Base-by-base conservation (phyloP, 345 rosid species). In the Gossypium sturtianum region DNA sequence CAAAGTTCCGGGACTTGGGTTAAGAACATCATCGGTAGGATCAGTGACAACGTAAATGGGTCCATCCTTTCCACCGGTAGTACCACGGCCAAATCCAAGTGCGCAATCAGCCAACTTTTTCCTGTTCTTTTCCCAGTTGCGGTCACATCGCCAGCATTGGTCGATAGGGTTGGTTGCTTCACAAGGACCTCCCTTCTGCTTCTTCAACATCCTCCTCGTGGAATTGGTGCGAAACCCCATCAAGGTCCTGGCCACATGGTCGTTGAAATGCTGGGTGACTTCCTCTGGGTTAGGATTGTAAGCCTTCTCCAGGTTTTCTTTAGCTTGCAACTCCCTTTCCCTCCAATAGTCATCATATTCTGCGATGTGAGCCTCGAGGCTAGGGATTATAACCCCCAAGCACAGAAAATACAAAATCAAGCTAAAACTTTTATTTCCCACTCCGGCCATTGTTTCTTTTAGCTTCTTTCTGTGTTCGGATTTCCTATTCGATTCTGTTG, bases 111-210 rank as follows among this genome's bases (percentile, higher is more conserved):
- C 90, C 1, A 94, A 83, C 75, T 20, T 87, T 80, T 84, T 77
- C 53, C 97, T 85, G 70, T 89, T 77, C 9, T 63, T 56, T 3
- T 82, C 86, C 97, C 98, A 94, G 15, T 88, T 77, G 2, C 76
- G 47, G 73, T 86, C 79, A 74, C 98, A 94, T 57, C 98, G 85
- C 97, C 94, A 94, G 66, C 98, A 92, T 71, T 85, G 76, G 74
- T 94, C 97, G 9, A 94, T 92, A 0, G 98, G 98, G 82, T 94
- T 94, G 25, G 90, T 82, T 49, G 93, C 94, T 52, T 52, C 9
- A 80, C 98, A 94, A 13, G 85, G 83, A 5, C 91, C 90, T 1
- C 2, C 25, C 19, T 52, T 52, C 76, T 41, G 73, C 60, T 20
- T 66, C 71, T 12, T 34, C 71, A 87, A 13, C 11, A 12, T 58